These are phyloP conservation scores for Beverwykella pulmonaria DNA, from an alignment of 495 filamentous ascomycete species.

Conservation along the genomic window DNA sequence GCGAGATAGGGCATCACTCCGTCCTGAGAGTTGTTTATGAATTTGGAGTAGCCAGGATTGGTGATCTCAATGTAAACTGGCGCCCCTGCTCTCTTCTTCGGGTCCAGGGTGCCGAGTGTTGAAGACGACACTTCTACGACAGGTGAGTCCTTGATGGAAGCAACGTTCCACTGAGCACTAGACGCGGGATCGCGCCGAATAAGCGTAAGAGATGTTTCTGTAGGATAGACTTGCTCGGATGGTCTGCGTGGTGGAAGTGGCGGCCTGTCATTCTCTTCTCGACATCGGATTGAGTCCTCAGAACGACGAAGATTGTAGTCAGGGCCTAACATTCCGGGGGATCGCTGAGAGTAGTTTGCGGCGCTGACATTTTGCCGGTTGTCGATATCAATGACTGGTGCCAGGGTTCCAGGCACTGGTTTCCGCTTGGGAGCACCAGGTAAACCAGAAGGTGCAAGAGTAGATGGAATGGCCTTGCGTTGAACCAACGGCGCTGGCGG, in stretches of 20 bases:
- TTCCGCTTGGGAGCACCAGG: slow-evolving; percentile 19
- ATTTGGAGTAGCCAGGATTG: slow-evolving; percentile 65
- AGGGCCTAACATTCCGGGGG: background rate
- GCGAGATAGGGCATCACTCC: slow-evolving; percentile 11
- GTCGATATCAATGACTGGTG: slow-evolving; percentile 5
- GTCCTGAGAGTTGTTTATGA: slow-evolving; percentile 41
- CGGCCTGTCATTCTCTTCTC: slow-evolving; percentile 7
- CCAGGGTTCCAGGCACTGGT: slow-evolving; percentile 12
- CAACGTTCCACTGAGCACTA: slow-evolving; percentile 87
- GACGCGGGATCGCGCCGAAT: slow-evolving; percentile 85
- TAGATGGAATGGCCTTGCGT: slow-evolving; percentile 20
- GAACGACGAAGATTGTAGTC: slow-evolving; percentile 1
- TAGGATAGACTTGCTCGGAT: slow-evolving; percentile 4
- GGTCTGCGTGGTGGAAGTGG: slow-evolving; percentile 21
- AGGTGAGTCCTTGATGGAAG: slow-evolving; percentile 62
- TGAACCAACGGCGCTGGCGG: slow-evolving; percentile 13
- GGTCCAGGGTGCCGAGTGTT: slow-evolving; percentile 11
- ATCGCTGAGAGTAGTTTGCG: slow-evolving; percentile 5
- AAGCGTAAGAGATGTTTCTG: slow-evolving; percentile 65
- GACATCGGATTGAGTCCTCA: slow-evolving; percentile 7
- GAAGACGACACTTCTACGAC: slow-evolving; percentile 42
- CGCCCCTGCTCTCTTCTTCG: slow-evolving; percentile 37
- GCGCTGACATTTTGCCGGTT: slow-evolving; percentile 21
- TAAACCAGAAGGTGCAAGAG: slow-evolving; percentile 4
- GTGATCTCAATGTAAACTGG: slow-evolving; percentile 63